Base-by-base conservation (phyloP, 2,329 filamentous ascomycete genomes). In the Paraphaeosphaeria minitans region DNA sequence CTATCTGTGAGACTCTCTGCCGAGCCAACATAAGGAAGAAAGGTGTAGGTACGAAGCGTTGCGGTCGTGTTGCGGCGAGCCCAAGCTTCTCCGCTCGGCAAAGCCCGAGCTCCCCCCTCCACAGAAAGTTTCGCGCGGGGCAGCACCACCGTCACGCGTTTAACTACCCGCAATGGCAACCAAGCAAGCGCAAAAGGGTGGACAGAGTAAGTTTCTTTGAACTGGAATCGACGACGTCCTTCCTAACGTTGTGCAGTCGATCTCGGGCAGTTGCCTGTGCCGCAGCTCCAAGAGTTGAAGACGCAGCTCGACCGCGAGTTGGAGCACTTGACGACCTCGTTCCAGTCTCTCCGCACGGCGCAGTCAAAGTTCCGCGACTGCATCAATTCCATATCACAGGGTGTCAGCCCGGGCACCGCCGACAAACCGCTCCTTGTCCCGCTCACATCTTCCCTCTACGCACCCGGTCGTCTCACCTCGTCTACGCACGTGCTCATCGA, bases 301-400 rank as follows among this genome's bases (percentile, higher is more conserved):
- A 93, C 95, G 78, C 94, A 97, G 77, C 89, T 99, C 66, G 94
- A 97, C 77, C 89, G 95, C 72, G 95, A 99, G 80, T 89, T 99
- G 65, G 92, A 97, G 76, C 94, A 98, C 81, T 87, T 99, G 66
- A 96, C 92, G 2, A 86, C 83, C 57, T 98, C 95, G 10, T 97
- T 96, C 81, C 85, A 90, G 52, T 95, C 96, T 76, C 87, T 99
- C 1, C 91, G 93, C 64, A 89, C 89, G 53, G 95, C 95, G 2
- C 95, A 98, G 77, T 85, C 87, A 55, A 97, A 96, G 77, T 99
- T 99, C 81, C 86, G 87, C 56, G 94, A 98, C 73, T 99, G 95
- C 71, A 84, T 97, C 37, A 85, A 85, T 52, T 92, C 90, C 53
- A 91, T 99, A 63, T 81, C 85, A 21, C 80, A 81, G 22, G 87